These are phyloP conservation scores for Paraphaeosphaeria sporulosa DNA, from an alignment of 2,329 filamentous ascomycete genomes.

Conservation along the genomic window DNA sequence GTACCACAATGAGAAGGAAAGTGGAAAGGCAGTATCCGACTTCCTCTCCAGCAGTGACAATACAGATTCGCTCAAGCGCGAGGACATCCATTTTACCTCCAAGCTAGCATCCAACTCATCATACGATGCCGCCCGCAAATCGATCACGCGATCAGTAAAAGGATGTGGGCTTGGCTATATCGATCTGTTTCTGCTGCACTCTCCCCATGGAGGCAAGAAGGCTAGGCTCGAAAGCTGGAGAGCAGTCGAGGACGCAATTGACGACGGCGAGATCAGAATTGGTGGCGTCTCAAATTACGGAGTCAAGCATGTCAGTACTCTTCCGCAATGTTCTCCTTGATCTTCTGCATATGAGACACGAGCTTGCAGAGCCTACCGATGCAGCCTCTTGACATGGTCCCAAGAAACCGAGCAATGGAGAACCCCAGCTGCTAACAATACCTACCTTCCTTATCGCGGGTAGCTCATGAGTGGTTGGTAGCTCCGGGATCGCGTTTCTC, in stretches of 20 bases:
- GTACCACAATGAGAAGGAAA: slow-evolving; percentile 76
- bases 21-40: slow-evolving; percentile 69
- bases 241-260: slow-evolving; percentile 78
- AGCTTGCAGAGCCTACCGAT: background rate
- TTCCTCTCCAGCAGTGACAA: slow-evolving; percentile 62
- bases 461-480: background rate
- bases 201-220: slow-evolving; percentile 75
- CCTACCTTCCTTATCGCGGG: background rate
- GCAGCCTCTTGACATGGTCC: background rate
- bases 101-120: slow-evolving; percentile 74
- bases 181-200: slow-evolving; percentile 81
- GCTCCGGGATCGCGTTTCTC: slow-evolving; percentile 1
- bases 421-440: slow-evolving; percentile 3
- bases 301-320: slow-evolving; percentile 68
- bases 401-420: background rate
- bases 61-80: slow-evolving; percentile 62
- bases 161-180: slow-evolving; percentile 75
- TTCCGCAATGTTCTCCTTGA: slow-evolving; percentile 5
- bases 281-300: slow-evolving; percentile 84
- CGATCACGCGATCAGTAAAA: slow-evolving; percentile 71
- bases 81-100: slow-evolving; percentile 80
- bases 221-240: slow-evolving; percentile 76
- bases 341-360: background rate
- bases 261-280: slow-evolving; percentile 72
- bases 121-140: slow-evolving; percentile 72